phyloP scores from a whole-genome alignment of 352 stramenopile species.

The Phytopythium mirpurense region DNA sequence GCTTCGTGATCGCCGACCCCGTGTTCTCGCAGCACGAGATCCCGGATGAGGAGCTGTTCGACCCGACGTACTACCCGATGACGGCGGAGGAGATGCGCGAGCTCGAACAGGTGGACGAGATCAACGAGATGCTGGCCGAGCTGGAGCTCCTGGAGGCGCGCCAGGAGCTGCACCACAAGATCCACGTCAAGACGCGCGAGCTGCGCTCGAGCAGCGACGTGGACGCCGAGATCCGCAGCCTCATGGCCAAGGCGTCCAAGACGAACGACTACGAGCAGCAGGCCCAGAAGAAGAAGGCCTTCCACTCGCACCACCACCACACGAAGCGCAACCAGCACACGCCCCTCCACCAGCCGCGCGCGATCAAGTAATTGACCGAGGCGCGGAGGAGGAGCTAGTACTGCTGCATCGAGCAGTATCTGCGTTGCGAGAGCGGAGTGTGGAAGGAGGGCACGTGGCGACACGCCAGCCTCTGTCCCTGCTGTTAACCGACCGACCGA shows the following conservation, averaged over 20 bases:
- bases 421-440: constrained; percentile 5
- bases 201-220: constrained; percentile 45
- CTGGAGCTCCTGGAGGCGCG: constrained; percentile 76
- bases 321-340: constrained; percentile 46
- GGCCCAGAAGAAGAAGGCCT: constrained; percentile 20
- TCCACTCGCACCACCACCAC: constrained; percentile 19
- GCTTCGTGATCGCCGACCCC: constrained; percentile 60
- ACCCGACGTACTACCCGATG: constrained; percentile 57
- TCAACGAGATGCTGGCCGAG: constrained; percentile 75
- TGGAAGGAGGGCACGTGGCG: constrained; percentile 3
- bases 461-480: constrained; percentile 1
- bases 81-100: constrained; percentile 51
- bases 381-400: constrained; percentile 10
- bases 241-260: constrained; percentile 51
- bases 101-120: constrained; percentile 73
- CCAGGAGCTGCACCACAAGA: constrained; percentile 58
- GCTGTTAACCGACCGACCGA: constrained; percentile 6
- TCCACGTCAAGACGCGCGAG: constrained; percentile 52
- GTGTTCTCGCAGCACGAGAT: constrained; percentile 48
- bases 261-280: constrained; percentile 34
- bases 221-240: constrained; percentile 50
- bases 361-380: constrained; percentile 44
- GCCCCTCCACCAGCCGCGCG: constrained; percentile 60
- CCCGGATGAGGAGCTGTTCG: constrained; percentile 76
- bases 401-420: constrained; percentile 10